Evolutionary conservation across 139 green algal species (phyloP), one percentile per base, ranked within the genome.

Genomic region (Ettlia oleoabundans): DNA sequence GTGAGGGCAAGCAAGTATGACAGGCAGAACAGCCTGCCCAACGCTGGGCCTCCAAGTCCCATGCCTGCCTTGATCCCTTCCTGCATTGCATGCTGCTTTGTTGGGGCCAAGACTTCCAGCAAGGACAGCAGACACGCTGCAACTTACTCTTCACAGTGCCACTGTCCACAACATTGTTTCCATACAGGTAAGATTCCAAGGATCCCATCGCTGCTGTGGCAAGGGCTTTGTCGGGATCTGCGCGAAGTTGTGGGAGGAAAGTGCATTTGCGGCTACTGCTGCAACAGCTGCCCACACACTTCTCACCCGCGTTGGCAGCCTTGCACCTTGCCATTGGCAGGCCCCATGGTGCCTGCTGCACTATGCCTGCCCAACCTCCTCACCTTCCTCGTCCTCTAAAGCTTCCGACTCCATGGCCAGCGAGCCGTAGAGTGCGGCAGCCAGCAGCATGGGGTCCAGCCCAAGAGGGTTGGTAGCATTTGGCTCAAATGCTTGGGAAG

Each of bases 381-480:
- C 65, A 72, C 65, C 9, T 5, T 5, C 35, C 42, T 76, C 69
- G 47, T 9, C 33, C 18, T 71, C 64, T 28, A 24, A 43, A 19
- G 3, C 42, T 19, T 71, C 30, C 18, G 30, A 52, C 53, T 69
- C 73, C 24, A 40, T 38, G 24, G 73, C 73, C 52, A 69, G 21
- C 1, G 73, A 52, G 2, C 33, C 73, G 26, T 80, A 80, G 52
- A 67, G 68, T 32, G 73, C 24, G 0, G 73, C 37, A 2, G 73
- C 73, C 52, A 80, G 73, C 19, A 80, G 26, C 73, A 80, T 80
- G 0, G 73, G 73, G 37, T 80, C 73, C 52, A 80, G 32, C 18
- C 73, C 73, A 33, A 80, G 73, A 2, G 73, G 73, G 73, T 80
- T 80, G 53, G 73, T 80, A 52, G 22, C 73, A 28, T 80, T 80